Evolutionary conservation across 1,284 basidiomycete species (phyloP).

Genomic region (Puccinia coronata): DNA sequence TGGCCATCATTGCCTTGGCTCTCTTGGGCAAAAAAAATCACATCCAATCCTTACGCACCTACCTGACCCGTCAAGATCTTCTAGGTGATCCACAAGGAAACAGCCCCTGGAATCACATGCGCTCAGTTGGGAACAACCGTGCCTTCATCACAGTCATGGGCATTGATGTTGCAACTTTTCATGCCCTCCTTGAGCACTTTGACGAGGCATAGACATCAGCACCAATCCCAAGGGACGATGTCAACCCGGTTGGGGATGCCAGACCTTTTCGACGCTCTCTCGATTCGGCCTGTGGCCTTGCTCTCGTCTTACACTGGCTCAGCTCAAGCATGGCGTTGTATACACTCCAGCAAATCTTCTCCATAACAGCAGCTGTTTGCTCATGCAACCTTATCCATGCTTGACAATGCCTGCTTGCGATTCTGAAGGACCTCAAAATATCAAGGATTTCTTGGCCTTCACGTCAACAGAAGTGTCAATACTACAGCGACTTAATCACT

Average conservation of each 20-base stretch:
- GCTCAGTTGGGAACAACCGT: background rate
- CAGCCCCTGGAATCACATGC: background rate
- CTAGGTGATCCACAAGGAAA: background rate
- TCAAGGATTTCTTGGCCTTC: background rate
- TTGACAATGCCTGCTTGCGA: background rate
- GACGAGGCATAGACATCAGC: background rate
- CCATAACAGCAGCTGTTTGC: no score
- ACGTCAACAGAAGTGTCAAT: background rate
- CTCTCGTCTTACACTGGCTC: no score
- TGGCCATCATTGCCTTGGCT: no score
- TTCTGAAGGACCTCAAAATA: background rate
- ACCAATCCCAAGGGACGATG: background rate
- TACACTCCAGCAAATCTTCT: no score
- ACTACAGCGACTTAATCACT: background rate
- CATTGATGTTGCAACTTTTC: background rate
- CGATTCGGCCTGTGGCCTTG: no score
- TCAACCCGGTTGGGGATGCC: background rate
- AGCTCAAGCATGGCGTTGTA: no score
- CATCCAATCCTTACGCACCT: background rate
- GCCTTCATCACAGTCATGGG: background rate
- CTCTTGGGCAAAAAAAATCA: background rate
- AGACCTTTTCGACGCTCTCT: no score
- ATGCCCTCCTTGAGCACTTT: background rate
- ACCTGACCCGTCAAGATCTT: background rate
- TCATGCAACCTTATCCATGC: background rate